Conservation (phyloP, 768 basidiomycete genomes). For the Tylopilus rubrobrunneus region DNA sequence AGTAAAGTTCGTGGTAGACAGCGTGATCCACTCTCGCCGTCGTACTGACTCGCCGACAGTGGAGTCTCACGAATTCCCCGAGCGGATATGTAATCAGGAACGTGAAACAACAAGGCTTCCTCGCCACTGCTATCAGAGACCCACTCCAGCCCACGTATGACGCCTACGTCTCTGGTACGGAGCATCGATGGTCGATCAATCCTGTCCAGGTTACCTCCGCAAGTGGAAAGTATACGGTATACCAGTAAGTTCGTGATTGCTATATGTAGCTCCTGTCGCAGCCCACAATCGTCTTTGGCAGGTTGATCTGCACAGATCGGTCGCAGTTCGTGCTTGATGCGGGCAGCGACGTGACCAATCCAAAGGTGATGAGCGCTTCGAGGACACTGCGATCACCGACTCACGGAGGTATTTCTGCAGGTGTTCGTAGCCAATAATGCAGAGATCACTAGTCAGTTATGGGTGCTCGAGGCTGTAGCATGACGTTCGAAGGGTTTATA, state of each 20-base stretch:
- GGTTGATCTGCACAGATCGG: neutral
- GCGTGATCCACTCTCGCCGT: fast-evolving
- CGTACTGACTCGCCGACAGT: neutral
- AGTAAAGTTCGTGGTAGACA: neutral
- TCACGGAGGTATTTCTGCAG: neutral
- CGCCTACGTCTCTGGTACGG: neutral
- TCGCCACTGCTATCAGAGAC: neutral
- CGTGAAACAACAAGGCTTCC: neutral
- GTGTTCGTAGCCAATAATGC: neutral
- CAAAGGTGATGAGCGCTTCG: neutral
- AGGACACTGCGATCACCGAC: neutral
- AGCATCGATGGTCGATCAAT: neutral
- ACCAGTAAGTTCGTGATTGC: neutral
- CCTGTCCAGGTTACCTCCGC: neutral
- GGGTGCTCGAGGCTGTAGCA: neutral
- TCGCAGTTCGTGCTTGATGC: conserved; percentile 1
- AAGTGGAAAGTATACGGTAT: neutral
- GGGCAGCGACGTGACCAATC: neutral
- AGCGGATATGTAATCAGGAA: neutral
- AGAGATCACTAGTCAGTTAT: conserved; percentile 5
- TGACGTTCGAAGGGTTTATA: too few relatives aligned
- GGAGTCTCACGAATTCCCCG: neutral
- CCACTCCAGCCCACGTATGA: neutral
- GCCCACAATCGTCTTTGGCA: neutral
- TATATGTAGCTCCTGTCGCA: too few relatives aligned